phyloP scores from a whole-genome alignment of 345 rosid genomes.

The Lagerstroemia speciosa region DNA sequence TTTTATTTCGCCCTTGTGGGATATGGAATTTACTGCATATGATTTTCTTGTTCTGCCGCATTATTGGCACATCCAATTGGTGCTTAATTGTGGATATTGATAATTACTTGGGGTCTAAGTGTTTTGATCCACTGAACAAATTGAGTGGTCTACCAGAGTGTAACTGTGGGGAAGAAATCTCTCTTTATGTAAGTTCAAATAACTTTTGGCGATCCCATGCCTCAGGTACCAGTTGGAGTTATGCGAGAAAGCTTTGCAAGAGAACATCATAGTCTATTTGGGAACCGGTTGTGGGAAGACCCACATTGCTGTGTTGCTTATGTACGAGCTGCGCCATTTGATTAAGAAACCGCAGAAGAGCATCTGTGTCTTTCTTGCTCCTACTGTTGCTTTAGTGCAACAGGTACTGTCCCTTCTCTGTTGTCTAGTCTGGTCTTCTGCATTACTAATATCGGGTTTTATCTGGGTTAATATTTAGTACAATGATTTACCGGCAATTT shows the following conservation, averaged over 20 bases:
- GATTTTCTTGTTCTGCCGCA: neutral
- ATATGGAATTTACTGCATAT: neutral
- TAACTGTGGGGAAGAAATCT: neutral
- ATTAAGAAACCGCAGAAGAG: constrained; percentile 54
- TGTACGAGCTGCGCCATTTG: constrained; percentile 59
- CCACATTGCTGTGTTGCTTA: constrained; percentile 84
- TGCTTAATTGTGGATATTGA: neutral
- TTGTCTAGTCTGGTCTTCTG: neutral
- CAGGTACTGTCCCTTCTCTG: constrained; percentile 40
- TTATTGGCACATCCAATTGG: neutral
- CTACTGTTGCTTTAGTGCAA: constrained; percentile 75
- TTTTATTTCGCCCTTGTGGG: neutral
- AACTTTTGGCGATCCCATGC: neutral
- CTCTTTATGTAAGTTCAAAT: neutral
- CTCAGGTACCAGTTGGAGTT: constrained; percentile 82
- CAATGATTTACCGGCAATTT: neutral
- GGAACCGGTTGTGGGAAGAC: constrained; percentile 97
- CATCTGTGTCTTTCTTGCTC: constrained; percentile 81
- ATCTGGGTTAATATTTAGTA: neutral
- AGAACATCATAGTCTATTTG: constrained; percentile 69
- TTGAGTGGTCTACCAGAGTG: neutral
- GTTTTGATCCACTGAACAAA: neutral
- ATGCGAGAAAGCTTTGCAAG: constrained; percentile 71
- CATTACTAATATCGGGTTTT: neutral
- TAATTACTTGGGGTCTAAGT: neutral